These are phyloP conservation scores for Bremia lactucae DNA, from an alignment of 352 stramenopile genomes.

Conservation along the genomic window DNA sequence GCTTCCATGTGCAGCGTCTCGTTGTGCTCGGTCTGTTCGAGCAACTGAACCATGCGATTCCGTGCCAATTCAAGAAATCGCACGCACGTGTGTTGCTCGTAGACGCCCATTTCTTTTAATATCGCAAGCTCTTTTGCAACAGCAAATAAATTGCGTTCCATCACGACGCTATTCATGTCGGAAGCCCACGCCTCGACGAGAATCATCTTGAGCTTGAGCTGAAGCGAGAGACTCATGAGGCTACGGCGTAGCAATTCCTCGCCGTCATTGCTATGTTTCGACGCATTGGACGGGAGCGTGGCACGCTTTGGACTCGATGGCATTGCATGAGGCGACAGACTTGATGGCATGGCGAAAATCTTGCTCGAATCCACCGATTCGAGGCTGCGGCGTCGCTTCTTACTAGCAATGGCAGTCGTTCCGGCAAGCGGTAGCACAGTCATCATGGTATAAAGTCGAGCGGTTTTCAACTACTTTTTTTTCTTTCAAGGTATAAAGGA, in stretches of 20 bases:
- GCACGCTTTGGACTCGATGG: conserved; percentile 11
- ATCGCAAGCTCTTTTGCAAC: conserved; percentile 77
- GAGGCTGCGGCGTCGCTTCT: conserved; percentile 61
- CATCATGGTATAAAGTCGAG: conserved; percentile 24
- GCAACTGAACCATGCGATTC: conserved; percentile 47
- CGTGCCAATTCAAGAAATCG: conserved; percentile 66
- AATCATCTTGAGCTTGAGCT: conserved; percentile 82
- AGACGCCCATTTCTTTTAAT: conserved; percentile 62
- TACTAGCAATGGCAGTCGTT: conserved; percentile 22
- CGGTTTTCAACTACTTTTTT: no score
- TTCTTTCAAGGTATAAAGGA: no score
- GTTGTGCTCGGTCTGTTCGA: conserved; percentile 45
- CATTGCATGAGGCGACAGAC: conserved; percentile 25
- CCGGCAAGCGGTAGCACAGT: conserved; percentile 27
- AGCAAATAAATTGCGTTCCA: conserved; percentile 73
- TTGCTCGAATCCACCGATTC: conserved; percentile 45
- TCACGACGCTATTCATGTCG: conserved; percentile 82
- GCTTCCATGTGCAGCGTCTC: conserved; percentile 59
- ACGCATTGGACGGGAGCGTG: neutral
- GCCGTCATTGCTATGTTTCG: no score
- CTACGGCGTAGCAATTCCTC: conserved; percentile 42
- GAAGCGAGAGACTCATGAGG: conserved; percentile 67
- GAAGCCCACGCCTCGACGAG: conserved; percentile 72
- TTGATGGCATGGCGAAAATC: conserved; percentile 40
- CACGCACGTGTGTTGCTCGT: conserved; percentile 65